phyloP scores from a whole-genome alignment of 2,329 filamentous ascomycete genomes.

The Colletotrichum cereale region DNA sequence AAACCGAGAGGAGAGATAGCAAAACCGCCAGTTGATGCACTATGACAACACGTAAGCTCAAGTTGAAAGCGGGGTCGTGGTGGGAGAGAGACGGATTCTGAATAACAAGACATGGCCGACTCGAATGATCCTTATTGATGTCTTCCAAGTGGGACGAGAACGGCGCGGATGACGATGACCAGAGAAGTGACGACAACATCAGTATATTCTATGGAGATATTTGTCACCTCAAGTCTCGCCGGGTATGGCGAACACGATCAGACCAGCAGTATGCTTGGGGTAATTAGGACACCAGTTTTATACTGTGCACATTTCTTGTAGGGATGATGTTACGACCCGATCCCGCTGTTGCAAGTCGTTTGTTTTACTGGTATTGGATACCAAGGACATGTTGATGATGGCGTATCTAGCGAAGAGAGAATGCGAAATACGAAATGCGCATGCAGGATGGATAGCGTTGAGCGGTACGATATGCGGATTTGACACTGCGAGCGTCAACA shows the following conservation, averaged over 20 bases:
- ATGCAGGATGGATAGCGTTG: not conserved
- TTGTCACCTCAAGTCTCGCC: conserved; percentile 59
- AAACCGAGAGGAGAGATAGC: conserved; percentile 45
- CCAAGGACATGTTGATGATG: conserved; percentile 62
- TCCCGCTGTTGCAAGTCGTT: conserved; percentile 50
- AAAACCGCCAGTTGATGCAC: conserved; percentile 48
- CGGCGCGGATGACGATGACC: conserved; percentile 56
- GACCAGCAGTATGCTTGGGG: not conserved
- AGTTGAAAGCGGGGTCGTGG: not conserved
- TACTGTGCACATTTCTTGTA: conserved; percentile 52
- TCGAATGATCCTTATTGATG: conserved; percentile 53
- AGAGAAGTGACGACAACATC: conserved; percentile 51
- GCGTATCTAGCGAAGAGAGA: conserved; percentile 61
- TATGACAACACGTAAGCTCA: conserved; percentile 34
- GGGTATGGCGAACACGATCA: conserved; percentile 58
- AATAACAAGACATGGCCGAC: conserved; percentile 62
- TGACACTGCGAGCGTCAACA: conserved; percentile 3
- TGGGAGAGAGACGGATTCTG: conserved; percentile 49
- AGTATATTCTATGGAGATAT: conserved; percentile 48
- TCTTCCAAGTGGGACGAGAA: conserved; percentile 59
- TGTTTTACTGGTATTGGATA: conserved; percentile 57
- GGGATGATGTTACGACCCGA: conserved; percentile 62
- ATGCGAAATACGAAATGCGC: conserved; percentile 53
- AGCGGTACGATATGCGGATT: no score
- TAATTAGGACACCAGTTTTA: not conserved